Evolutionary conservation across 306 rosid genomes (phyloP).

Genomic region (Begonia fuchsioides): DNA sequence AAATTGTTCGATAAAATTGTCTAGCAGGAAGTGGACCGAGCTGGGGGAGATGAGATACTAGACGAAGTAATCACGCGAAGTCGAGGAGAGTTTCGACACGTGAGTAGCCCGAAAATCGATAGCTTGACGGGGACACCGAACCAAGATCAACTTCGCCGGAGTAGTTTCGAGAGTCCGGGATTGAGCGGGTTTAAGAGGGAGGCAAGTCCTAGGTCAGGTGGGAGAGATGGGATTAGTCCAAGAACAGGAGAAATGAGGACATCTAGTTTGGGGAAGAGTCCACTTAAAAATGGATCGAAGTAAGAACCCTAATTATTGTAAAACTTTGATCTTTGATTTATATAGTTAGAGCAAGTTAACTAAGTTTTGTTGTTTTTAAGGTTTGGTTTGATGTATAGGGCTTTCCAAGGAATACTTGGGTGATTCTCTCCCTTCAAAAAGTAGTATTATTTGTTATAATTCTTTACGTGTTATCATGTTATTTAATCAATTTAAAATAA

Average conservation of each 20-base stretch:
- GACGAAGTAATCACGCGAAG: constrained; percentile 87
- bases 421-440: no score
- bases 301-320: constrained; percentile 6
- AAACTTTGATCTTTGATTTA: constrained; percentile 5
- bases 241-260: constrained; percentile 29
- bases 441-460: no score
- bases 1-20: neutral
- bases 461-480: no score
- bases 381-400: no score
- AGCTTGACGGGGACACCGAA: constrained; percentile 69
- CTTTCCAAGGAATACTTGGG: no score
- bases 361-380: no score
- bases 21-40: constrained; percentile 63
- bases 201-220: constrained; percentile 53
- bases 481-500: no score
- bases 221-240: constrained; percentile 50
- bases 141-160: constrained; percentile 11
- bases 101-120: constrained; percentile 60
- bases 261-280: constrained; percentile 54
- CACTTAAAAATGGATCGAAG: constrained; percentile 34
- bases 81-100: constrained; percentile 84
- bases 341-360: constrained; percentile 1
- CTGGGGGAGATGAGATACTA: constrained; percentile 59
- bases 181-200: constrained; percentile 33
- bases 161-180: constrained; percentile 38